Percentiles rank a stretch among this genome's conserved stretches.
These are phyloP conservation scores for Parathielavia appendiculata DNA, from an alignment of 495 filamentous ascomycete genomes.

Conservation along the genomic window DNA sequence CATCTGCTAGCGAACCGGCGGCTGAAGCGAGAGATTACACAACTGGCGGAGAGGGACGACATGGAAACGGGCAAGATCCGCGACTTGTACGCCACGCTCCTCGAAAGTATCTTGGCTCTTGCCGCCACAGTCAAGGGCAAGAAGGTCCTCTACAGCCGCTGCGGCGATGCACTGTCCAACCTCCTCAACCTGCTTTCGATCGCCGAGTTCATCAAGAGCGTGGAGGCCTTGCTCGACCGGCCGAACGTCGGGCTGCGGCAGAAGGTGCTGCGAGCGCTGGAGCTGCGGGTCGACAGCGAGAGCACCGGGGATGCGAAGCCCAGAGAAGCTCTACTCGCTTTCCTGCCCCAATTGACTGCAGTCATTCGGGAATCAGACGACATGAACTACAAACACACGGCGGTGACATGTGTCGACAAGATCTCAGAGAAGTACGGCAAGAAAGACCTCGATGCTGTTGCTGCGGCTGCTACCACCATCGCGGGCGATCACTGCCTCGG, in stretches of 20 bases:
- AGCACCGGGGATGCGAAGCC: constrained; percentile 60
- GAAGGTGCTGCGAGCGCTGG: constrained; percentile 73
- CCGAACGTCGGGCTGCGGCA: constrained; percentile 66
- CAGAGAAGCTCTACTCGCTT: constrained; percentile 63
- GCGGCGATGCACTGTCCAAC: constrained; percentile 63
- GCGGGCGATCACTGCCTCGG: constrained; percentile 70
- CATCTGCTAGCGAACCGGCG: constrained; percentile 47
- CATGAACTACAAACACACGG: constrained; percentile 68
- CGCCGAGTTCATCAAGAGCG: constrained; percentile 76
- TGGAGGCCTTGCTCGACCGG: constrained; percentile 68
- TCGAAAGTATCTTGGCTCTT: constrained; percentile 62
- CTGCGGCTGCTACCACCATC: constrained; percentile 67
- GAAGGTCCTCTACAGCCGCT: constrained; percentile 57
- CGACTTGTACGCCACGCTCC: constrained; percentile 60
- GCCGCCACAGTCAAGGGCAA: constrained; percentile 55
- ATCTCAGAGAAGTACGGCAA: constrained; percentile 91
- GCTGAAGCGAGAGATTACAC: constrained; percentile 44
- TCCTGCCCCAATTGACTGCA: constrained; percentile 68
- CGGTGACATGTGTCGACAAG: constrained; percentile 80
- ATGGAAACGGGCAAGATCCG: constrained; percentile 58
- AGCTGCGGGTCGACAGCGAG: constrained; percentile 64
- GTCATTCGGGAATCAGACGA: constrained; percentile 68
- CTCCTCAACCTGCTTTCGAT: constrained; percentile 75
- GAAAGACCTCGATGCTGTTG: constrained; percentile 61
- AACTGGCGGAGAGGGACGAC: constrained; percentile 48